phyloP scores from a whole-genome alignment of 2,329 filamentous ascomycete species.

The Beauveria sp. region DNA sequence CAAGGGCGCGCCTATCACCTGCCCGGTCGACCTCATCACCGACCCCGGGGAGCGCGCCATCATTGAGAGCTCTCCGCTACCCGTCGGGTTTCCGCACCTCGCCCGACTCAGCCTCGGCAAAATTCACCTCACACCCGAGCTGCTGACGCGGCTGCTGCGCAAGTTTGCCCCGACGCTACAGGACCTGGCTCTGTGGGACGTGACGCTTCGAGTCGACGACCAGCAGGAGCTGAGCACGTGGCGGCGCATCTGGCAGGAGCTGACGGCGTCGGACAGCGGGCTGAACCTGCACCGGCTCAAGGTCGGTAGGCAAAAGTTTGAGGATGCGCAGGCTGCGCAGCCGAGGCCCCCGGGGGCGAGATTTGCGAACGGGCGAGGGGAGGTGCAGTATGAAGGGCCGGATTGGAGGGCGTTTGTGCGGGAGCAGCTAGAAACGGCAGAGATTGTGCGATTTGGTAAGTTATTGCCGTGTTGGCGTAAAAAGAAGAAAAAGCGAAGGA shows the following conservation, averaged over 20 bases:
- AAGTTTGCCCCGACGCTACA: slow-evolving; percentile 39
- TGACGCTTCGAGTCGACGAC: slow-evolving; percentile 17
- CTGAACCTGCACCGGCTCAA: slow-evolving; percentile 28
- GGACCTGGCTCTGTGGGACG: slow-evolving; percentile 37
- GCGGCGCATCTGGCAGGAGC: slow-evolving; percentile 28
- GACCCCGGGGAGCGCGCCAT: slow-evolving; percentile 1
- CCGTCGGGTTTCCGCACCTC: slow-evolving; percentile 27
- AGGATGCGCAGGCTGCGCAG: slow-evolving; percentile 10
- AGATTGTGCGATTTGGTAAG: slow-evolving; percentile 3
- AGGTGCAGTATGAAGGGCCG: slow-evolving; percentile 24
- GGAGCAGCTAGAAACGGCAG: slow-evolving; percentile 14
- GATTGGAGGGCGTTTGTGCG: slow-evolving; percentile 29
- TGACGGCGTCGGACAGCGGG: slow-evolving; percentile 22
- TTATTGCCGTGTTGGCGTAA: background rate
- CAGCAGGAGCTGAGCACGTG: slow-evolving; percentile 23
- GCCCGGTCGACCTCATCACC: background rate
- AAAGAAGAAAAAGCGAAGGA: background rate
- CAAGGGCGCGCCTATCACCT: slow-evolving; percentile 5
- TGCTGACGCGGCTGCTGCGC: slow-evolving; percentile 27
- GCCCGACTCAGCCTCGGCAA: slow-evolving; percentile 38
- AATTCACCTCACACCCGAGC: slow-evolving; percentile 20
- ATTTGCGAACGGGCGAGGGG: background rate
- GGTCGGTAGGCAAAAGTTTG: slow-evolving; percentile 21
- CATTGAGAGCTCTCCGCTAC: slow-evolving; percentile 12
- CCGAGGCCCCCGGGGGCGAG: background rate